Evolutionary conservation across 257 asterid genomes (phyloP).

Genomic region (Eustoma russellianum): DNA sequence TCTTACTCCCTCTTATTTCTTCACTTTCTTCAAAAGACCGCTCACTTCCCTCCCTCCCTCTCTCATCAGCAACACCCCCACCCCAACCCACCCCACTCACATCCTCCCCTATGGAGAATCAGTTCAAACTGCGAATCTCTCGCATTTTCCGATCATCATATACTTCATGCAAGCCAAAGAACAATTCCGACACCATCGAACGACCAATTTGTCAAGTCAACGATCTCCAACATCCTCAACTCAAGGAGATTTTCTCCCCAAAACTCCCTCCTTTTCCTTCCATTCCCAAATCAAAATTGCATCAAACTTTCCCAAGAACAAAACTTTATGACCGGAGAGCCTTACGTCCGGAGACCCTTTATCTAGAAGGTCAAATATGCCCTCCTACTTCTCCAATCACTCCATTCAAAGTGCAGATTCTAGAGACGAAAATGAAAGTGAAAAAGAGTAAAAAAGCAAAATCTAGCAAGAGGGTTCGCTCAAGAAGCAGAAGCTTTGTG

Average conservation of each 20-base stretch:
- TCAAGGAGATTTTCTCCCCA: constrained; percentile 27
- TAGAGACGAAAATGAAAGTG: constrained; percentile 2
- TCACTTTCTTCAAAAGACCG: neutral
- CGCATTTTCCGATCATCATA: constrained; percentile 34
- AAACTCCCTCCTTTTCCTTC: constrained; percentile 14
- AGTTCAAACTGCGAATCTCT: constrained; percentile 26
- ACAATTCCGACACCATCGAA: constrained; percentile 19
- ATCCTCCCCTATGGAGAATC: too few relatives aligned
- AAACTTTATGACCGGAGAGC: constrained; percentile 4
- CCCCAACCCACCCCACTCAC: too few relatives aligned
- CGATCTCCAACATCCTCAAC: constrained; percentile 6
- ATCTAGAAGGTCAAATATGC: constrained; percentile 31
- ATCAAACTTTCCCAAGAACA: constrained; percentile 2
- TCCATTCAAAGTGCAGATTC: constrained; percentile 16
- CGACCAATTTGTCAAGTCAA: constrained; percentile 8
- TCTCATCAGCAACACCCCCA: too few relatives aligned
- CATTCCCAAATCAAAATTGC: constrained; percentile 9
- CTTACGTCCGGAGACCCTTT: constrained; percentile 6
- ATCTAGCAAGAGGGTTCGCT: constrained; percentile 6
- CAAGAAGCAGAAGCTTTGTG: constrained; percentile 6
- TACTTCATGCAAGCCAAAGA: constrained; percentile 36
- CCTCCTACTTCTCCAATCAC: constrained; percentile 46
- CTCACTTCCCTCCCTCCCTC: too few relatives aligned
- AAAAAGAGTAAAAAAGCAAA: constrained; percentile 6
- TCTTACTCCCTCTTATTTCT: too few relatives aligned